A percentile compares a stretch with the other conserved stretches of the same genome.
These are phyloP conservation scores for Aspergillus sergii DNA, from an alignment of 2,329 filamentous ascomycete genomes.

Conservation along the genomic window DNA sequence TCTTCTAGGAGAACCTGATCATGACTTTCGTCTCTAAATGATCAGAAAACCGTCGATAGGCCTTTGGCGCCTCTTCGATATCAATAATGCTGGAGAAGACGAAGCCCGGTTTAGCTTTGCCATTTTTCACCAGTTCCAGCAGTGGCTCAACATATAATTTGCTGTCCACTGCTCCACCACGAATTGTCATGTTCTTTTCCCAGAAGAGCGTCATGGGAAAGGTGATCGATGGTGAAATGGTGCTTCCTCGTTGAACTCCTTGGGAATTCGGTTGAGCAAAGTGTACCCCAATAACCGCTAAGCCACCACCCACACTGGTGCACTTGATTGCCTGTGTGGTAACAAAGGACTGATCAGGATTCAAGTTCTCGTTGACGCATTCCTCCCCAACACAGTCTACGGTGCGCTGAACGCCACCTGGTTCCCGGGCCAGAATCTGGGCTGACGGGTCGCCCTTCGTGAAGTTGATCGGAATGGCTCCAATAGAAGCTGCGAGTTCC, in stretches of 20 bases:
- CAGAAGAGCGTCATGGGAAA: neutral
- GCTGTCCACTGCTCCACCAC: neutral
- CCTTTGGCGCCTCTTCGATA: conserved; percentile 32
- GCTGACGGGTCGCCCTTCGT: conserved; percentile 54
- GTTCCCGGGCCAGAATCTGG: conserved; percentile 28
- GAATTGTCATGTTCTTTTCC: neutral
- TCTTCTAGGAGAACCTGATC: neutral
- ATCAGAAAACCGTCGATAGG: conserved; percentile 29
- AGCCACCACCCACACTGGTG: neutral
- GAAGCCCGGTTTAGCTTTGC: conserved; percentile 31
- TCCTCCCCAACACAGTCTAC: conserved; percentile 21
- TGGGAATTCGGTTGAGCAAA: neutral
- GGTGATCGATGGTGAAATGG: neutral
- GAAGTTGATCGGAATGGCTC: conserved; percentile 64
- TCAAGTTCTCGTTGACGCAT: conserved; percentile 11
- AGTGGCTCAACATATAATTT: neutral
- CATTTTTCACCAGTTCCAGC: conserved; percentile 24
- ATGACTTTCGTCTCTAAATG: conserved; percentile 26
- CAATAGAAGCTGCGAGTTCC: conserved; percentile 58
- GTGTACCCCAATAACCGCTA: neutral
- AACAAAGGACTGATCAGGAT: neutral
- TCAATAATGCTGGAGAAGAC: conserved; percentile 28
- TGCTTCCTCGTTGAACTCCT: neutral
- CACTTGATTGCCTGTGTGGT: neutral
- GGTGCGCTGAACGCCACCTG: conserved; percentile 16